Evolutionary conservation across 1,284 basidiomycete species (phyloP), one percentile per base, ranked within the genome.

Genomic region (Hymenochaete sp.): DNA sequence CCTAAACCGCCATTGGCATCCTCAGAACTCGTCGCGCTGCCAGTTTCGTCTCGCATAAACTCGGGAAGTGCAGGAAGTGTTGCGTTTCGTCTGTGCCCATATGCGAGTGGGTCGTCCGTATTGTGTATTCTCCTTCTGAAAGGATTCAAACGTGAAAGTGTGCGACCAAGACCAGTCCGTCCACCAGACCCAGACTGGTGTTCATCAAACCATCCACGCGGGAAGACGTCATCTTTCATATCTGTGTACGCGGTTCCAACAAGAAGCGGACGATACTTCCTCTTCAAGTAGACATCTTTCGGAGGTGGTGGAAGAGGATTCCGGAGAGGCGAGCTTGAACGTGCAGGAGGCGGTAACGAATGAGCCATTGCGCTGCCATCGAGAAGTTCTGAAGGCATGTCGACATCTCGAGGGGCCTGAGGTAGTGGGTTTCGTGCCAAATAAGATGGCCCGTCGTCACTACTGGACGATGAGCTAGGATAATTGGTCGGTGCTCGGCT

Each of bases 271-370:
- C 45, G 40, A 22, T 51, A 51, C 22, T 42, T 42, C 37, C 27
- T 42, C n/a, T 19, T 31, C 19, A 28, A 29, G 33, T 47, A 51
- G 4, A 51, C 49, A 33, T 51, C 49, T 18, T 26, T 36, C 19
- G 45, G 45, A 8, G 37, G 42, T 11, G 39, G 38, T 13, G 49
- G 49, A 10, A 51, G 37, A 8, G 49, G 49, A 35, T 51, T 38
- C 29, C 14, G 24, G 3, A 51, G 41, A 21, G 45, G 45, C 9
- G 26, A 44, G 9, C 21, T 26, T 2, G 26, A 10, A n/a, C 35
- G 41, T 1, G 47, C 42, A 26, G 9, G 22, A 2, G 16, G 45
- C 19, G 39, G 45, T 3, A 14, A 14, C 21, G 32, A 35, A n/a
- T 38, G 38, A 26, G 49, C 37, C 28, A 51, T 38, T 22, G 49